phyloP scores from a whole-genome alignment of 1,284 basidiomycete species.

The Cerrena zonata region DNA sequence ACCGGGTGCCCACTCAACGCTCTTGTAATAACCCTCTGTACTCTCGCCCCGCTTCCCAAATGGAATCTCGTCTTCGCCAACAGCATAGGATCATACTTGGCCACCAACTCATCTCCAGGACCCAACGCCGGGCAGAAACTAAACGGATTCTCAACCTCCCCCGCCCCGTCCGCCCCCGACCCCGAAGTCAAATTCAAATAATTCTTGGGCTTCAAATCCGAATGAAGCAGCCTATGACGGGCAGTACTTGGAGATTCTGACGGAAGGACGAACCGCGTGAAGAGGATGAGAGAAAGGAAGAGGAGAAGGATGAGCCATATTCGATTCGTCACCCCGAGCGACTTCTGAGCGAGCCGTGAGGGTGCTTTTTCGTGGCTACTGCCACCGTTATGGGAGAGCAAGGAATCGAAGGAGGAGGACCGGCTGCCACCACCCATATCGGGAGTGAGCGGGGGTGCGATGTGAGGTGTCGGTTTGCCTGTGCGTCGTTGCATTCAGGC shows the following conservation, averaged over 20 bases:
- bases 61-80: constrained; percentile 77
- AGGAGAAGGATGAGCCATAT: constrained; percentile 65
- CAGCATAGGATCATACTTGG: constrained; percentile 72
- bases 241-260: constrained; percentile 25
- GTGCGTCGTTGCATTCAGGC: constrained; percentile 53
- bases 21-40: constrained; percentile 79
- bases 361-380: constrained; percentile 38
- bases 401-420: no score
- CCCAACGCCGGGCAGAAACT: constrained; percentile 85
- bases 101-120: constrained; percentile 71
- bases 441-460: constrained; percentile 41
- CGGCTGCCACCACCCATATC: constrained; percentile 34
- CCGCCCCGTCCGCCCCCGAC: constrained; percentile 44
- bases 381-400: no score
- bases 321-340: constrained; percentile 58
- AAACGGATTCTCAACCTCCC: constrained; percentile 69
- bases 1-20: constrained; percentile 82
- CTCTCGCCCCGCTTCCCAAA: constrained; percentile 74
- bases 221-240: constrained; percentile 38
- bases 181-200: constrained; percentile 50
- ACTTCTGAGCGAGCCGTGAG: constrained; percentile 50
- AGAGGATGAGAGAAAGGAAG: constrained; percentile 53
- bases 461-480: constrained; percentile 47
- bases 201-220: constrained; percentile 59
- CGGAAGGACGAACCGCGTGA: constrained; percentile 57